Conservation (phyloP, 2,329 filamentous ascomycete genomes). For the Colletotrichum tamarilloi region DNA sequence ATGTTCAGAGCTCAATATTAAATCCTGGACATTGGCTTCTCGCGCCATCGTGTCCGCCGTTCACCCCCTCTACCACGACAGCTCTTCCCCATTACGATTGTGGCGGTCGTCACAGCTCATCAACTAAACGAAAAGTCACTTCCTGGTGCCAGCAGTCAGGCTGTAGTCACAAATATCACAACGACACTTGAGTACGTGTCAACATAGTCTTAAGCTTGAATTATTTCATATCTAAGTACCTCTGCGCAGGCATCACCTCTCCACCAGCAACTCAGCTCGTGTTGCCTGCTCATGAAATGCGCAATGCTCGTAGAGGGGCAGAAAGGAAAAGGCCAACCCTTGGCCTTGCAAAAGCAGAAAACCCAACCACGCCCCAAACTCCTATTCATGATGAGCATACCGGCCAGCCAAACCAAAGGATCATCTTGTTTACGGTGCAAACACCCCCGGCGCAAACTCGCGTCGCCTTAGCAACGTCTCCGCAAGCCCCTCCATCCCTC, state of each 20-base stretch:
- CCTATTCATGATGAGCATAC: constrained; percentile 26
- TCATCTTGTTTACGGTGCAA: not conserved
- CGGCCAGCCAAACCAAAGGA: not conserved
- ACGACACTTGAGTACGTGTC: not conserved
- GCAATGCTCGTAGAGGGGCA: constrained; percentile 6
- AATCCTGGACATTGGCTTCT: too few species aligned
- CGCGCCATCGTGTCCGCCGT: too few species aligned
- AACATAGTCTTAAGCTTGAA: constrained; percentile 1
- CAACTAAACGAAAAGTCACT: too few species aligned
- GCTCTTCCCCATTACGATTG: too few species aligned
- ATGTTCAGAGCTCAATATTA: not conserved
- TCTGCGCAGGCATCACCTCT: constrained; percentile 1
- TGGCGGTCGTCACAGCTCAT: too few species aligned
- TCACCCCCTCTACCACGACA: too few species aligned
- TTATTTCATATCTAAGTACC: constrained; percentile 26
- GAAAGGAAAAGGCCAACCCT: constrained; percentile 3
- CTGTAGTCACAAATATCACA: too few species aligned
- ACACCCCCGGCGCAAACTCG: too few species aligned
- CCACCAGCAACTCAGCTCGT: not conserved
- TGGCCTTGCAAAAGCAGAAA: not conserved
- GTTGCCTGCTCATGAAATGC: not conserved
- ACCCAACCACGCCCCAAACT: constrained; percentile 11
- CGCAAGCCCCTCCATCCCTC: too few species aligned
- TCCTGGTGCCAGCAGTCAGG: too few species aligned
- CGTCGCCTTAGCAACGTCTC: not conserved